A percentile compares a stretch with the other conserved stretches of the same genome.
phyloP scores from a whole-genome alignment of 1,139 yeast species.

The Sugiyamaella castrensis region DNA sequence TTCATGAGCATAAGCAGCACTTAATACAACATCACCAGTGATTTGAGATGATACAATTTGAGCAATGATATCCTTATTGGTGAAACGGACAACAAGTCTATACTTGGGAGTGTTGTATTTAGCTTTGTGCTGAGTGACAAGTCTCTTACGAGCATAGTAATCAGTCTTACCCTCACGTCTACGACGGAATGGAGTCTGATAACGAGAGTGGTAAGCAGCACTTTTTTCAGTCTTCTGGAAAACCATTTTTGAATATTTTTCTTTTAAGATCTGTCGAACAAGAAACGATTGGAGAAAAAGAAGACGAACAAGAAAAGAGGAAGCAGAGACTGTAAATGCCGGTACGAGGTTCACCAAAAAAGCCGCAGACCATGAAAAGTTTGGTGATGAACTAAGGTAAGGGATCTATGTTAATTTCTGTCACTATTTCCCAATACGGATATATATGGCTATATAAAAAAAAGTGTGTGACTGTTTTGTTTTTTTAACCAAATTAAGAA shows the following conservation, averaged over 20 bases:
- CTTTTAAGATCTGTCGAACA: slow-evolving; percentile 14
- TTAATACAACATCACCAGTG: slow-evolving; percentile 92
- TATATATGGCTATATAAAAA: too few species aligned
- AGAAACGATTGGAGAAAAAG: slow-evolving; percentile 11
- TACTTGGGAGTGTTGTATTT: slow-evolving; percentile 99
- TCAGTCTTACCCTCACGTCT: slow-evolving; percentile 99
- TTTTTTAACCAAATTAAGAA: too few species aligned
- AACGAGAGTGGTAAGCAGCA: slow-evolving; percentile 98
- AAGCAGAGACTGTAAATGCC: not conserved
- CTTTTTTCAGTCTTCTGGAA: slow-evolving; percentile 70
- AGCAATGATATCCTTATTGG: slow-evolving; percentile 99
- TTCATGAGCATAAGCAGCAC: slow-evolving; percentile 99
- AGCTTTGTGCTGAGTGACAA: slow-evolving; percentile 99
- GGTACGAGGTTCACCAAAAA: not conserved
- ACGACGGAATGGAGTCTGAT: slow-evolving; percentile 99
- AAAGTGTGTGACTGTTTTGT: too few species aligned
- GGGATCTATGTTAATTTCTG: too few species aligned
- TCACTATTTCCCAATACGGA: too few species aligned
- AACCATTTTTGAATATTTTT: slow-evolving; percentile 52
- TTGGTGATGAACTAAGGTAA: not conserved
- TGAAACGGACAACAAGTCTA: slow-evolving; percentile 99
- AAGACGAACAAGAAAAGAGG: slow-evolving; percentile 7
- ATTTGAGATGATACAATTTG: slow-evolving; percentile 96
- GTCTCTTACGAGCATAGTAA: slow-evolving; percentile 99
- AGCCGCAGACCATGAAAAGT: not conserved